Conservation (phyloP, 306 rosid species). For the Aeschynomene evenia region DNA sequence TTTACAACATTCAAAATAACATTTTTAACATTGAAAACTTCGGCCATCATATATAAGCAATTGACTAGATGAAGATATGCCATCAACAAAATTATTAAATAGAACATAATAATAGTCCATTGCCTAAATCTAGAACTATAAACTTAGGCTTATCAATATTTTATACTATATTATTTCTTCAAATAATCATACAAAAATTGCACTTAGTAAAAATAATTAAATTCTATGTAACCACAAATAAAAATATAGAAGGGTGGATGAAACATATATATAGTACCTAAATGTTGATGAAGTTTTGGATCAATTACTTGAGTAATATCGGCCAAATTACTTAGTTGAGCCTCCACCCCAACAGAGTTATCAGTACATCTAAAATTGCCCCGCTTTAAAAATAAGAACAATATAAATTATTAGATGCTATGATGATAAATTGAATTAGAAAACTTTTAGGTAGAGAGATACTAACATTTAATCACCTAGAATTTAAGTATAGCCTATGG, state of each 20-base stretch:
- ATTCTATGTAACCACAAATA: not conserved
- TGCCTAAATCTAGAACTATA: not conserved
- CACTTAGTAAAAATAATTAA: not conserved
- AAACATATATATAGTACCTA: slow-evolving; percentile 66
- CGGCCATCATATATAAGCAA: not conserved
- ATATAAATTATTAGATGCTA: slow-evolving; percentile 26
- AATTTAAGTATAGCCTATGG: not conserved
- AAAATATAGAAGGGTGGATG: not conserved
- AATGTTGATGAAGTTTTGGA: slow-evolving; percentile 95
- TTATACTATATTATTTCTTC: not conserved
- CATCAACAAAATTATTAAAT: not conserved
- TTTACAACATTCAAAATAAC: not conserved
- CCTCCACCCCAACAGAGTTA: slow-evolving; percentile 82
- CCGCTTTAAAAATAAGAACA: slow-evolving; percentile 54
- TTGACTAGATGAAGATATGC: not conserved
- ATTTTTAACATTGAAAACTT: not conserved
- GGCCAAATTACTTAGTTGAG: slow-evolving; percentile 80
- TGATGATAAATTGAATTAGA: slow-evolving; percentile 27
- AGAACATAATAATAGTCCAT: not conserved
- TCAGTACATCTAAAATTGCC: slow-evolving; percentile 95
- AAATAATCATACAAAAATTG: not conserved
- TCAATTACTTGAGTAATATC: slow-evolving; percentile 85
- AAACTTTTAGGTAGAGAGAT: not conserved
- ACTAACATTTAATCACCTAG: not conserved
- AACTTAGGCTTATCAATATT: not conserved